Conservation (phyloP, 305 asterid species). For the Fraxinus velutina region DNA sequence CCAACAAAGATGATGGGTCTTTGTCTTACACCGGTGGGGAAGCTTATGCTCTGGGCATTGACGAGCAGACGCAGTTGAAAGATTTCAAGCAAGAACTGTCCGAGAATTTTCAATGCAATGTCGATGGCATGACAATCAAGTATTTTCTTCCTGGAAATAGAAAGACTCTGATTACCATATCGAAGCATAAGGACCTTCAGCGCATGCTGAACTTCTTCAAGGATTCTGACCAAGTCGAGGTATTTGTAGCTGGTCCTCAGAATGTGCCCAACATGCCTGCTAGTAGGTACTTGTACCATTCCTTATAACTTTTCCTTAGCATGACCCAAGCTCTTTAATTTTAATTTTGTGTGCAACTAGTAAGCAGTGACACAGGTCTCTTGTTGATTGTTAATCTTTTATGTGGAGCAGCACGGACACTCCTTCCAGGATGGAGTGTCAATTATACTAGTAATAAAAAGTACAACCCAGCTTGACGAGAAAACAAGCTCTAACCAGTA, state of each 20-base stretch:
- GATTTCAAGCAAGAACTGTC: slow-evolving; percentile 81
- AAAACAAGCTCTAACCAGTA: neutral
- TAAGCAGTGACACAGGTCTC: neutral
- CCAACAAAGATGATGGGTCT: slow-evolving; percentile 67
- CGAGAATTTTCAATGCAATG: slow-evolving; percentile 67
- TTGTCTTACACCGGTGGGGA: slow-evolving; percentile 79
- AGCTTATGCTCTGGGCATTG: slow-evolving; percentile 87
- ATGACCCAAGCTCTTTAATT: neutral
- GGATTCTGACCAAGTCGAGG: slow-evolving; percentile 88
- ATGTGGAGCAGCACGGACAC: neutral
- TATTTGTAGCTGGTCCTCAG: slow-evolving; percentile 61
- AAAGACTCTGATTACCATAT: slow-evolving; percentile 82
- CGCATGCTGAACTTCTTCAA: slow-evolving; percentile 90
- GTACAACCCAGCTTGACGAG: neutral
- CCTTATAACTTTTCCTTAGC: neutral
- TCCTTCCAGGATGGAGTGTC: neutral
- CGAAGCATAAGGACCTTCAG: slow-evolving; percentile 87
- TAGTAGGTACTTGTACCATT: slow-evolving; percentile 58
- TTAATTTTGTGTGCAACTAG: neutral
- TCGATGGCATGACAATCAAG: slow-evolving; percentile 61
- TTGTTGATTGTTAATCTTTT: neutral
- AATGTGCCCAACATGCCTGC: slow-evolving; percentile 65
- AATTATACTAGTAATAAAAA: neutral
- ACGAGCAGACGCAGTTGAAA: slow-evolving; percentile 56
- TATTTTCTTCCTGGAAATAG: slow-evolving; percentile 89